Conservation (phyloP, 2,329 filamentous ascomycete genomes). For the Penicillium thymicola region DNA sequence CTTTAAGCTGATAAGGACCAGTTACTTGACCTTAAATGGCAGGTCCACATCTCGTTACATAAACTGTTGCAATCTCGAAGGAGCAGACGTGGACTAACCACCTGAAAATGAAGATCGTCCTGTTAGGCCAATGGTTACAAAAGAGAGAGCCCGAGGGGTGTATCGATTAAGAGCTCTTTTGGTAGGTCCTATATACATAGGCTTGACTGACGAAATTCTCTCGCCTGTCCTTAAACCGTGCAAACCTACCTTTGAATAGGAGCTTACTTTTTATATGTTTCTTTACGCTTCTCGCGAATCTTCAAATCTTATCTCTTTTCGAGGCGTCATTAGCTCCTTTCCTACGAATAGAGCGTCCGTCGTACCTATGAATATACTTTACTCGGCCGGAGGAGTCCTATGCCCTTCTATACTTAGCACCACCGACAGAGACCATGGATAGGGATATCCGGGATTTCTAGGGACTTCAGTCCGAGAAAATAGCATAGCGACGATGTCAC, state of each 20-base stretch:
- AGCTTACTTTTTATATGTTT: not conserved
- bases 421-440: not conserved
- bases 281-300: not conserved
- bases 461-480: not conserved
- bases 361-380: not conserved
- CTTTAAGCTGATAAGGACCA: no score
- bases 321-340: not conserved
- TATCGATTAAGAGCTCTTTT: not conserved
- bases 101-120: not conserved
- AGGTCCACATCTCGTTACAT: no score
- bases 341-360: not conserved
- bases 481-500: not conserved
- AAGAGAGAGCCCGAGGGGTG: not conserved
- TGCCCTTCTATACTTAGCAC: not conserved
- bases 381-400: not conserved
- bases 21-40: no score
- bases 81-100: not conserved
- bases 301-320: not conserved
- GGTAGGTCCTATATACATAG: not conserved
- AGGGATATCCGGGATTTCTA: not conserved
- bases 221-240: not conserved
- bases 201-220: not conserved
- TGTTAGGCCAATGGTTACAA: not conserved
- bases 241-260: not conserved
- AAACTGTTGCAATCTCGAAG: no score